phyloP scores from a whole-genome alignment of 306 rosid genomes.

The Fragaria nilgerrensis region DNA sequence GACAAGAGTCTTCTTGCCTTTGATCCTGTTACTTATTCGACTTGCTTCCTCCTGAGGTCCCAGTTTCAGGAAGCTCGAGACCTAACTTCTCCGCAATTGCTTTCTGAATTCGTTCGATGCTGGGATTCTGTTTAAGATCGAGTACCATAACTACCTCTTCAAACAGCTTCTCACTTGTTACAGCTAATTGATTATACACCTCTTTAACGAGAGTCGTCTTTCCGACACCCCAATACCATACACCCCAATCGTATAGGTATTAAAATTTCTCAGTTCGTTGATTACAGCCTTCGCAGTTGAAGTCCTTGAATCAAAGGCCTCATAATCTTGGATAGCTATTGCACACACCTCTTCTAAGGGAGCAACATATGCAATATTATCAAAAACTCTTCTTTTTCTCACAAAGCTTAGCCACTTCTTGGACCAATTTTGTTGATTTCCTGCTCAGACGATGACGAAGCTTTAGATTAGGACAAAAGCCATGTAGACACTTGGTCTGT shows the following conservation, averaged over 20 bases:
- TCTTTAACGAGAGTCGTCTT: constrained; percentile 11
- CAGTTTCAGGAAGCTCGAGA: not conserved
- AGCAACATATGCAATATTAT: not conserved
- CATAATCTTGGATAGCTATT: not conserved
- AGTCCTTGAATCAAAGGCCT: not conserved
- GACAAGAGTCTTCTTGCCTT: not conserved
- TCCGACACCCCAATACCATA: constrained; percentile 15
- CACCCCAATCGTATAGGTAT: not conserved
- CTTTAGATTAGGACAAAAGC: not conserved
- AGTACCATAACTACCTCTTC: not conserved
- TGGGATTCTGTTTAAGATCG: not conserved
- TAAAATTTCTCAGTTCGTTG: not conserved
- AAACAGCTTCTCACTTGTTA: not conserved
- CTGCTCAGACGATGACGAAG: not conserved
- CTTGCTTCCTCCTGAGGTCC: not conserved
- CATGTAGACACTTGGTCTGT: not conserved
- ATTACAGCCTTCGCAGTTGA: not conserved
- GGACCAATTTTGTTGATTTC: not conserved
- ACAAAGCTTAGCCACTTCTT: not conserved
- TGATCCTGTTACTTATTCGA: not conserved
- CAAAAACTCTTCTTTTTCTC: not conserved
- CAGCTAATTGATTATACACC: not conserved
- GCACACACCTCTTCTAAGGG: not conserved
- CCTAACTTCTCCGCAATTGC: constrained; percentile 20
- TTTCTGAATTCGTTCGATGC: not conserved